These are phyloP conservation scores for Sporothrix variecibatus DNA, from an alignment of 2,329 filamentous ascomycete genomes.

Conservation along the genomic window DNA sequence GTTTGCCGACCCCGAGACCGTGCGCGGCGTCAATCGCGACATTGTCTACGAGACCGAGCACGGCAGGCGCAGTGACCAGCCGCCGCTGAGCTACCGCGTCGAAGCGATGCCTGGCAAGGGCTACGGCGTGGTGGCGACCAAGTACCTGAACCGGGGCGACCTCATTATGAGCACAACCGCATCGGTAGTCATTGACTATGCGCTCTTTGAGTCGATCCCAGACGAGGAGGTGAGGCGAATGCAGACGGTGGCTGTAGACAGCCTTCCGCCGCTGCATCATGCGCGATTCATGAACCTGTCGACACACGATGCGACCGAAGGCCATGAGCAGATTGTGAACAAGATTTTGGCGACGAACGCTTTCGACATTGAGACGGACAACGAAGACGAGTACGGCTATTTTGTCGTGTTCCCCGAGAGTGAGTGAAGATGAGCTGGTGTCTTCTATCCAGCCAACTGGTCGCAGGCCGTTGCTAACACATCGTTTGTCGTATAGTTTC, in stretches of 20 bases:
- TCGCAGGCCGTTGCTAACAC: background rate
- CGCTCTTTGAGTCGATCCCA: constrained; percentile 38
- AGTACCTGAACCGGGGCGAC: constrained; percentile 41
- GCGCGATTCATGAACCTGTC: constrained; percentile 42
- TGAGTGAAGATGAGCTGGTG: constrained; percentile 26
- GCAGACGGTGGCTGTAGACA: constrained; percentile 38
- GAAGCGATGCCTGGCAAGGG: constrained; percentile 44
- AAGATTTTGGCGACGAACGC: constrained; percentile 44
- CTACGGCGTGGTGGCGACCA: constrained; percentile 42
- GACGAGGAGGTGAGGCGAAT: constrained; percentile 36
- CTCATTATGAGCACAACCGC: constrained; percentile 44
- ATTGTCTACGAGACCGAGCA: constrained; percentile 32
- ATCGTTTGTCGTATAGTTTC: constrained; percentile 37
- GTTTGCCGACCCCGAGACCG: constrained; percentile 35
- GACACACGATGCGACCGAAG: constrained; percentile 37
- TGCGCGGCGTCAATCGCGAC: constrained; percentile 36
- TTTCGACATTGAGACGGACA: constrained; percentile 43
- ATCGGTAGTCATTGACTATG: constrained; percentile 45
- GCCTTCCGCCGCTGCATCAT: constrained; percentile 39
- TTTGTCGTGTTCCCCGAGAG: constrained; percentile 45
- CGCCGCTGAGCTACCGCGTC: constrained; percentile 36
- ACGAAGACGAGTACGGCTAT: constrained; percentile 37
- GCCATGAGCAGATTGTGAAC: constrained; percentile 37
- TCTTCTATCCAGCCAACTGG: background rate
- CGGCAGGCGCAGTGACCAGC: background rate